Evolutionary conservation across 768 basidiomycete genomes (phyloP).

Genomic region (Strobilomyces confusus): DNA sequence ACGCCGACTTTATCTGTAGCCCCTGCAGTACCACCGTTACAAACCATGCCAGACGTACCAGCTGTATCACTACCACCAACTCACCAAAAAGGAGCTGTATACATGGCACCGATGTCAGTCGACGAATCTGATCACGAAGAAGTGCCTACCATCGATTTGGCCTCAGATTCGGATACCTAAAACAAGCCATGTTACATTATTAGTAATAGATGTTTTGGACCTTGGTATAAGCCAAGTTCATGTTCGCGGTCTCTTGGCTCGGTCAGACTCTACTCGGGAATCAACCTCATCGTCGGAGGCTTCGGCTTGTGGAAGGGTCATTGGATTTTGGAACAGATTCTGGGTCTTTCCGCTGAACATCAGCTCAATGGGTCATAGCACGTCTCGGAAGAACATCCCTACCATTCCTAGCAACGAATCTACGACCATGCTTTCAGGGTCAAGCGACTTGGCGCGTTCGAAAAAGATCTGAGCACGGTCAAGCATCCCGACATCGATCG

Average conservation of each 20-base stretch:
- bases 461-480: slow-evolving; percentile 54
- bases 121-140: slow-evolving; percentile 65
- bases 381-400: slow-evolving; percentile 2
- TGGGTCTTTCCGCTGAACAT: slow-evolving; percentile 15
- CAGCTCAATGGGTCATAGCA: not conserved
- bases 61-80: not conserved
- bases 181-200: not conserved
- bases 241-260: slow-evolving; percentile 16
- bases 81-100: slow-evolving; percentile 3
- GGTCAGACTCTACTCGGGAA: not conserved
- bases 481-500: slow-evolving; percentile 42
- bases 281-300: slow-evolving; percentile 37
- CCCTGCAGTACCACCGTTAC: not conserved
- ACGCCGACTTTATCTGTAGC: not conserved
- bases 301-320: slow-evolving; percentile 7
- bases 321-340: slow-evolving; percentile 20
- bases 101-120: slow-evolving; percentile 12
- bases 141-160: slow-evolving; percentile 74
- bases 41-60: not conserved
- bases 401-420: slow-evolving; percentile 55
- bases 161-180: slow-evolving; percentile 66
- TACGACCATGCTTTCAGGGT: slow-evolving; percentile 53
- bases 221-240: not conserved
- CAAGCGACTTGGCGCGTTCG: slow-evolving; percentile 56
- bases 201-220: not conserved